Evolutionary conservation across 73 alveolate species (phyloP).

Genomic region (Paramecium biaurelia): DNA sequence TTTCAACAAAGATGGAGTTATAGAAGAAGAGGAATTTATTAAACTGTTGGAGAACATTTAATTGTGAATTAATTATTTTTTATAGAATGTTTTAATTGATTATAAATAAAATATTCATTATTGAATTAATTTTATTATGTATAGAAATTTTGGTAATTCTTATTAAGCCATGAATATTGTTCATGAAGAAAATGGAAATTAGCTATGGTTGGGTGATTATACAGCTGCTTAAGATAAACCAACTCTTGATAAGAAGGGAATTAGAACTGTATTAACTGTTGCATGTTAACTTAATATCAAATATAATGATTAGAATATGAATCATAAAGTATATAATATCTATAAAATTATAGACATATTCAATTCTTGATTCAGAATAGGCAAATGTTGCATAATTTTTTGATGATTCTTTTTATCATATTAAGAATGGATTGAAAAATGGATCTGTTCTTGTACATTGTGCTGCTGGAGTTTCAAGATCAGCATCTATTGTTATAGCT

Average conservation of each 20-base stretch:
- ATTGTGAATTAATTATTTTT: neutral
- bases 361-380: constrained; percentile 36
- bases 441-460: constrained; percentile 91
- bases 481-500: constrained; percentile 87
- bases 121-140: neutral
- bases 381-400: constrained; percentile 40
- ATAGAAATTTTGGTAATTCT: neutral
- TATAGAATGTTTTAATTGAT: neutral
- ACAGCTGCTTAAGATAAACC: constrained; percentile 64
- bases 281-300: constrained; percentile 32
- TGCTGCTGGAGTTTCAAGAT: constrained; percentile 90
- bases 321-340: neutral
- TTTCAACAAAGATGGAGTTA: constrained; percentile 4
- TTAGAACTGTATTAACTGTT: constrained; percentile 48
- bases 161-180: constrained; percentile 46
- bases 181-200: constrained; percentile 25
- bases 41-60: neutral
- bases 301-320: constrained; percentile 14
- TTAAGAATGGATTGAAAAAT: constrained; percentile 60
- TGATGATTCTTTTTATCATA: constrained; percentile 2
- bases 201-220: constrained; percentile 57
- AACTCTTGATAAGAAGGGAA: constrained; percentile 28
- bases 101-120: neutral
- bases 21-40: constrained; percentile 1
- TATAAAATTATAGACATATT: neutral